Evolutionary conservation across 192 early-diverging fungal species (phyloP).

Genomic region (Podila epicladia): DNA sequence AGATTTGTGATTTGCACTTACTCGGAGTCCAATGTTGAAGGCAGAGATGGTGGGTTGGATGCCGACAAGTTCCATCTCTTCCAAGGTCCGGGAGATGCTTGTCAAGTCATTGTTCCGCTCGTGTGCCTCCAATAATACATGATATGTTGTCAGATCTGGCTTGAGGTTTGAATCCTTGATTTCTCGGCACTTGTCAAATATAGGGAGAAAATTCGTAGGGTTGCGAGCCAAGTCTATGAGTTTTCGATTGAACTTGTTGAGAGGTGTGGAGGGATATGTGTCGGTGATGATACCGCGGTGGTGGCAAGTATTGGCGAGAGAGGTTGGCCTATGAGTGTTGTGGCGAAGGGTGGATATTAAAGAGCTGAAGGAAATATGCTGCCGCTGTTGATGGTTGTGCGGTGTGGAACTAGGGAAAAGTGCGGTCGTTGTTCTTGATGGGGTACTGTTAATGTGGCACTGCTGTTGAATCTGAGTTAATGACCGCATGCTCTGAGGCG

Average conservation of each 20-base stretch:
- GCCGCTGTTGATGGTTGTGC: too few species aligned
- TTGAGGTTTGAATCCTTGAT: slow-evolving; percentile 48
- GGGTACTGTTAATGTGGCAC: too few species aligned
- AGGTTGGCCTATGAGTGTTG: not conserved
- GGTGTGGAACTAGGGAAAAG: too few species aligned
- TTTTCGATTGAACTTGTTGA: slow-evolving; percentile 21
- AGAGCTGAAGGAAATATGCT: too few species aligned
- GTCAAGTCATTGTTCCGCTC: slow-evolving; percentile 20
- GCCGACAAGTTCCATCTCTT: slow-evolving; percentile 46
- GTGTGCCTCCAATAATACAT: slow-evolving; percentile 46
- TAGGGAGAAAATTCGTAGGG: slow-evolving; percentile 12
- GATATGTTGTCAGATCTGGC: slow-evolving; percentile 54
- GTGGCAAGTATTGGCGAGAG: not conserved
- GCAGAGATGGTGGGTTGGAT: slow-evolving; percentile 43
- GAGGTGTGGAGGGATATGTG: slow-evolving; percentile 33
- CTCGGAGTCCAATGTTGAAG: slow-evolving; percentile 54
- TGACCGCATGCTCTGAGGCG: too few species aligned
- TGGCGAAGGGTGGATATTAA: not conserved
- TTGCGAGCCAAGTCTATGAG: slow-evolving; percentile 12
- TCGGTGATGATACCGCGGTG: slow-evolving; percentile 24
- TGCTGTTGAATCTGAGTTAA: too few species aligned
- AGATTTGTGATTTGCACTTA: slow-evolving; percentile 5
- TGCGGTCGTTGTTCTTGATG: too few species aligned
- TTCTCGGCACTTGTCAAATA: slow-evolving; percentile 48
- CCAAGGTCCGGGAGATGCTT: slow-evolving; percentile 29